phyloP scores from a whole-genome alignment of 2,329 filamentous ascomycete species.

The Ceratocystiopsis sp. region DNA sequence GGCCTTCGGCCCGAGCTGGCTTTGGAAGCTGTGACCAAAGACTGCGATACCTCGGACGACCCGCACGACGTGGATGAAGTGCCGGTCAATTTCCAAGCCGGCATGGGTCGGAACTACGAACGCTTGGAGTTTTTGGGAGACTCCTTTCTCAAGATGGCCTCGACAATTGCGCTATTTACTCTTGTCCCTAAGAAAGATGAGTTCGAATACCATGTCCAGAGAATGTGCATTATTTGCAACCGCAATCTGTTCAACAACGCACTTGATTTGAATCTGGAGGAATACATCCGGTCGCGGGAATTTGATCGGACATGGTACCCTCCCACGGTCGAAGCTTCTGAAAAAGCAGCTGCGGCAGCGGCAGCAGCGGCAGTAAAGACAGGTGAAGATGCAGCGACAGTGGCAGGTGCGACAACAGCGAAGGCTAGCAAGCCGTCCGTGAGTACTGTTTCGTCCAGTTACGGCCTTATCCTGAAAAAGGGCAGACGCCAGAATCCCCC shows the following conservation, averaged over 20 bases:
- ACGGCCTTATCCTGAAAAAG: conserved; percentile 48
- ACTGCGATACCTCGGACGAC: conserved; percentile 70
- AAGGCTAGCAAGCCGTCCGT: too few relatives aligned
- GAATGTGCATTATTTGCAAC: conserved; percentile 87
- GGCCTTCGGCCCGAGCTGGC: conserved; percentile 49
- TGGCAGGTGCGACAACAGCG: too few relatives aligned
- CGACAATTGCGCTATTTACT: conserved; percentile 72
- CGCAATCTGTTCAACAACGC: conserved; percentile 72
- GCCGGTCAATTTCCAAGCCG: conserved; percentile 57
- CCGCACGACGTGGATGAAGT: conserved; percentile 45
- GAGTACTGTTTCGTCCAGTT: not conserved
- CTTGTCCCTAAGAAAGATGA: conserved; percentile 63
- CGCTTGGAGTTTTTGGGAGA: conserved; percentile 87
- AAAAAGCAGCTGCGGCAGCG: not conserved
- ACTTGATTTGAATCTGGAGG: conserved; percentile 43
- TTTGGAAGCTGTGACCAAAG: conserved; percentile 82
- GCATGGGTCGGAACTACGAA: conserved; percentile 93
- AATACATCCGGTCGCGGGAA: conserved; percentile 65
- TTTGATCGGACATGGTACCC: conserved; percentile 90
- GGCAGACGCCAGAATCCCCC: conserved; percentile 46
- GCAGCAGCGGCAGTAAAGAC: too few relatives aligned
- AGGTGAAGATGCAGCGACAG: too few relatives aligned
- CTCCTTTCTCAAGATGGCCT: conserved; percentile 88
- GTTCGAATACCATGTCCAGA: conserved; percentile 72
- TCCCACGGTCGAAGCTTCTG: conserved; percentile 19